Evolutionary conservation across 192 early-diverging fungal genomes (phyloP).

Genomic region (Coemansia sp.): DNA sequence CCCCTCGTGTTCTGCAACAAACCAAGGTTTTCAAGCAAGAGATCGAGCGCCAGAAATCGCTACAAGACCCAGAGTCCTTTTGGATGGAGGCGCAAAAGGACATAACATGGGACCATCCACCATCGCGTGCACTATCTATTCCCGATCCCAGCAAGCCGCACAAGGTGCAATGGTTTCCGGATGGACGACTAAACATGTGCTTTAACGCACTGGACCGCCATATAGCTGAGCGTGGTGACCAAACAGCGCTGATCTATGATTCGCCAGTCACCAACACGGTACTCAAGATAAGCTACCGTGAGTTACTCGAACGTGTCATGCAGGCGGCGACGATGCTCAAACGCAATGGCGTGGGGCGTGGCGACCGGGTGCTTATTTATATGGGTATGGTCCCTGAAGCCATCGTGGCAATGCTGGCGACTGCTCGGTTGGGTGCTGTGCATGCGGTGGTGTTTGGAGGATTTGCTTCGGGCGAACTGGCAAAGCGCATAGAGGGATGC

Average conservation of each 20-base stretch:
- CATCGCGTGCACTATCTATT: constrained; percentile 50
- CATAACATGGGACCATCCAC: constrained; percentile 35
- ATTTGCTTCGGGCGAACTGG: constrained; percentile 68
- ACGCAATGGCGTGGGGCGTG: constrained; percentile 58
- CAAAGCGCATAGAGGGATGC: constrained; percentile 80
- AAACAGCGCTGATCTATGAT: constrained; percentile 71
- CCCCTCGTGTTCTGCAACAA: neutral
- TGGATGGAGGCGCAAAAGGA: constrained; percentile 19
- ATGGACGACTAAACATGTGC: constrained; percentile 59
- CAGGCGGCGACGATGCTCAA: constrained; percentile 61
- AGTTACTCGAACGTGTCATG: constrained; percentile 66
- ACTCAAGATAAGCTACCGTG: constrained; percentile 55
- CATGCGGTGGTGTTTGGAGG: constrained; percentile 83
- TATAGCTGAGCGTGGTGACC: constrained; percentile 54
- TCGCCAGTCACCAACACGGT: constrained; percentile 62
- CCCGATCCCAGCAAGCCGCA: constrained; percentile 7
- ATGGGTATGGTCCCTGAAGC: constrained; percentile 84
- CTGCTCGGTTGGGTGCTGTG: constrained; percentile 74
- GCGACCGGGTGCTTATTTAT: constrained; percentile 76
- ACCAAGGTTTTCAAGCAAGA: constrained; percentile 10
- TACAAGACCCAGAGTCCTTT: constrained; percentile 12
- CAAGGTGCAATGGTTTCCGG: constrained; percentile 62
- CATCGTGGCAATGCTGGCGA: constrained; percentile 79
- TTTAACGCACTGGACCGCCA: constrained; percentile 32
- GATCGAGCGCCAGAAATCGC: constrained; percentile 8